A percentile compares a stretch with the other conserved stretches of the same genome.
Evolutionary conservation across 108 stramenopile genomes (phyloP).

Genomic region (Cyclotella kingstonii): DNA sequence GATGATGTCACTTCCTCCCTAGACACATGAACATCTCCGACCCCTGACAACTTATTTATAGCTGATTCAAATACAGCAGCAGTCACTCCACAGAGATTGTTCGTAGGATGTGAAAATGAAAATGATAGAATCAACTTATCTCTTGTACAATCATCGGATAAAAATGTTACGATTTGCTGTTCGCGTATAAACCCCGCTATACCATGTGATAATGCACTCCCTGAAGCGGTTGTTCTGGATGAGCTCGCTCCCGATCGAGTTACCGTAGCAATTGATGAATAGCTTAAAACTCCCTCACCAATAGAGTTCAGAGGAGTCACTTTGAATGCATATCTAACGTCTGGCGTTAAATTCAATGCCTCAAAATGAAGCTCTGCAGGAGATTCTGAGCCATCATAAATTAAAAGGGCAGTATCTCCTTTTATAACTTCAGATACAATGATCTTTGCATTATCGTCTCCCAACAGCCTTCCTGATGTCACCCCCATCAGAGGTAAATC

Average conservation of each 20-base stretch:
- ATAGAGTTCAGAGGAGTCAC: slow-evolving; percentile 72
- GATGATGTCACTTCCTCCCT: slow-evolving; percentile 30
- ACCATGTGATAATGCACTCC: slow-evolving; percentile 59
- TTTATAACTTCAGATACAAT: slow-evolving; percentile 48
- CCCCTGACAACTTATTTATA: slow-evolving; percentile 23
- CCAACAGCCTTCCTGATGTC: slow-evolving; percentile 56
- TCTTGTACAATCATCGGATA: slow-evolving; percentile 27
- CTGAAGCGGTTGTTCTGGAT: slow-evolving; percentile 63
- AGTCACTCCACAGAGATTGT: slow-evolving; percentile 49
- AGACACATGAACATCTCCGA: slow-evolving; percentile 60
- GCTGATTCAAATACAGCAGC: slow-evolving; percentile 33
- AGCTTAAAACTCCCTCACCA: slow-evolving; percentile 63
- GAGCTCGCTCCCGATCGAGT: slow-evolving; percentile 77
- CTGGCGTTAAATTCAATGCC: slow-evolving; percentile 47
- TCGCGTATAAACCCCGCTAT: slow-evolving; percentile 82
- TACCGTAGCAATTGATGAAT: slow-evolving; percentile 56
- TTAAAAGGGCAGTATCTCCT: slow-evolving; percentile 63
- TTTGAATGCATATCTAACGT: slow-evolving; percentile 77
- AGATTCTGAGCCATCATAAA: slow-evolving; percentile 68
- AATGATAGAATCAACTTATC: slow-evolving; percentile 36
- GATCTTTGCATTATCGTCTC: slow-evolving; percentile 32
- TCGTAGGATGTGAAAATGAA: slow-evolving; percentile 25
- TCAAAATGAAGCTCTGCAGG: slow-evolving; percentile 45
- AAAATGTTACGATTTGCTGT: slow-evolving; percentile 56
- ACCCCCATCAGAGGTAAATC: slow-evolving; percentile 68